Conservation (phyloP, 2,329 filamentous ascomycete genomes). For the Talaromyces sp. region DNA sequence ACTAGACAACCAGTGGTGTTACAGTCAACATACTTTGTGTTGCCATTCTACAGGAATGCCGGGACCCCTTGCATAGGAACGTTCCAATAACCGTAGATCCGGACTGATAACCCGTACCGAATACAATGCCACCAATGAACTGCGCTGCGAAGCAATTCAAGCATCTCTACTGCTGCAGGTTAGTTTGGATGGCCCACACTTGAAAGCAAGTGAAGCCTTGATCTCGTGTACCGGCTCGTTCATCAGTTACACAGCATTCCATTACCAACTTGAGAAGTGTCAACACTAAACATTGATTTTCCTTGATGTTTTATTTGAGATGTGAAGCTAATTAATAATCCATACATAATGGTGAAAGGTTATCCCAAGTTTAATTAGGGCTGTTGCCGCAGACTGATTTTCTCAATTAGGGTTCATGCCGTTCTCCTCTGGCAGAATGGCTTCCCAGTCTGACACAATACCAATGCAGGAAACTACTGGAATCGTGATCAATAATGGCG, state of each 20-base stretch:
- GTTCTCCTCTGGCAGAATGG: background rate
- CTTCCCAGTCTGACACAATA: background rate
- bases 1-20: background rate
- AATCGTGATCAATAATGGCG: background rate
- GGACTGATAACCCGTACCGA: background rate
- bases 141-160: background rate
- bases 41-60: background rate
- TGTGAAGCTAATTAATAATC: background rate
- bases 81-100: background rate
- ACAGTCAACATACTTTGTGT: background rate
- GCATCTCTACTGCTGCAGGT: background rate
- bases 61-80: background rate
- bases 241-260: background rate
- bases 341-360: background rate
- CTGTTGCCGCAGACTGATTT: background rate
- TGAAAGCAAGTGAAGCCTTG: background rate
- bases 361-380: background rate
- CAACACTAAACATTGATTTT: background rate
- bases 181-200: background rate
- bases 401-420: background rate
- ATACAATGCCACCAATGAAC: background rate
- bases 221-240: background rate
- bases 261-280: background rate
- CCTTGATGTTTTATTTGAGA: too few species aligned
- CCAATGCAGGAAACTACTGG: background rate